phyloP scores from a whole-genome alignment of 805 yeast species.

The Wickerhamiella brachini region DNA sequence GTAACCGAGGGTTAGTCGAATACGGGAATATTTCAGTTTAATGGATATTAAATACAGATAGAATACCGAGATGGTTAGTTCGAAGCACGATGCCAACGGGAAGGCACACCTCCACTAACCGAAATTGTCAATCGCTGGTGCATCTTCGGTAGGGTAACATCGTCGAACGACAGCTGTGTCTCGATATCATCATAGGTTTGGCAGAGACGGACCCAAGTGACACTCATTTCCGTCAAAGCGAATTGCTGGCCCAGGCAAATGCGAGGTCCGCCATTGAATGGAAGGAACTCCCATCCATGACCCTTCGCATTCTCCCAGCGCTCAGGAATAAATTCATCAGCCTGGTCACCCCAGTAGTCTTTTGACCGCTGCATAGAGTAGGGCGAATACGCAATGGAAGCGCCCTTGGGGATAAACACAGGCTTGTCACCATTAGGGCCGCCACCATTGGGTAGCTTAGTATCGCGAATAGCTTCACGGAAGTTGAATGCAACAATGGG shows the following conservation, averaged over 20 bases:
- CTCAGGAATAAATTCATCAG: conserved; percentile 30
- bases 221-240: conserved; percentile 32
- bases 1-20: too few relatives aligned
- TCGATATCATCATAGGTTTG: conserved; percentile 4
- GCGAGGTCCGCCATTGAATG: conserved; percentile 37
- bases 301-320: conserved; percentile 17
- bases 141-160: background rate
- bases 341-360: conserved; percentile 29
- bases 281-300: conserved; percentile 32
- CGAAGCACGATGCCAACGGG: background rate
- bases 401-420: conserved; percentile 28
- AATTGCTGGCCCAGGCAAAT: conserved; percentile 37
- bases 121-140: conserved; percentile 1
- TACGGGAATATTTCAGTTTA: too few relatives aligned
- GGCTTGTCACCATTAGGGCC: conserved; percentile 27
- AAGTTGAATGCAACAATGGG: conserved; percentile 36
- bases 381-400: conserved; percentile 26
- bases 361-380: conserved; percentile 29
- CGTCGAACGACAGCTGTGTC: background rate
- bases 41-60: background rate
- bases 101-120: conserved; percentile 1
- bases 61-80: background rate
- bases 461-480: conserved; percentile 29
- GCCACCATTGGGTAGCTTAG: conserved; percentile 38
- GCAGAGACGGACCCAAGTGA: conserved; percentile 6